Percentiles rank a stretch among this genome's conserved stretches.
Conservation (phyloP, 306 rosid genomes). For the Trifolium repens region DNA sequence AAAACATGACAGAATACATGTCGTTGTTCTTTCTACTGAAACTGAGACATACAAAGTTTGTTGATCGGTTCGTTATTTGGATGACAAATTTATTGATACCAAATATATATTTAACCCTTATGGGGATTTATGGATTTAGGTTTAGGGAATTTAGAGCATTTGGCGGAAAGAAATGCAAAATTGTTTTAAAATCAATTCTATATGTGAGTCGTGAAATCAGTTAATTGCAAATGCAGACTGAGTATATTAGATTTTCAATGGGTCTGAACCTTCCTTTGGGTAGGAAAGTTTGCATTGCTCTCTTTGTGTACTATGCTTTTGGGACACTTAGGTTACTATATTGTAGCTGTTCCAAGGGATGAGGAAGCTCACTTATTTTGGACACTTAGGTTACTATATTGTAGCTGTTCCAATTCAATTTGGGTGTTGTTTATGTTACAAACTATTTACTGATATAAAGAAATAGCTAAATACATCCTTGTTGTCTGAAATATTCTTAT, state of each 20-base stretch:
- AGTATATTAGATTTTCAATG: background rate
- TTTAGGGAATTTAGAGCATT: no score
- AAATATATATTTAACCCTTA: no score
- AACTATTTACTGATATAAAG: no score
- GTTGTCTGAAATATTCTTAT: slow-evolving; percentile 34
- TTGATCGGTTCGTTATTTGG: background rate
- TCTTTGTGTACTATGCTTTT: slow-evolving; percentile 30
- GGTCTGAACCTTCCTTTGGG: background rate
- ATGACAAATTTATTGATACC: no score
- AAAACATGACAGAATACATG: slow-evolving; percentile 49
- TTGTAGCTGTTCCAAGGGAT: slow-evolving; percentile 2
- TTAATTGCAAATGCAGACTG: slow-evolving; percentile 8
- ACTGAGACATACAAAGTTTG: slow-evolving; percentile 43
- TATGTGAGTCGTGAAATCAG: background rate
- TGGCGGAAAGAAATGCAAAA: no score
- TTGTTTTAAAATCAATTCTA: no score
- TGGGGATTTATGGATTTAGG: no score
- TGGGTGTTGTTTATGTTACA: slow-evolving; percentile 17
- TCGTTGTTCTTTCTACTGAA: slow-evolving; percentile 60
- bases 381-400: background rate
- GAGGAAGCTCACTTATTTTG: no score
- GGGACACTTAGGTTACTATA: background rate
- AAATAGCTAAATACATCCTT: slow-evolving; percentile 21
- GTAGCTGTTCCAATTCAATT: no score
- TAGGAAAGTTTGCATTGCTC: slow-evolving; percentile 1